phyloP scores from a whole-genome alignment of 78 protist genomes.

The Dictyostelium purpureum region DNA sequence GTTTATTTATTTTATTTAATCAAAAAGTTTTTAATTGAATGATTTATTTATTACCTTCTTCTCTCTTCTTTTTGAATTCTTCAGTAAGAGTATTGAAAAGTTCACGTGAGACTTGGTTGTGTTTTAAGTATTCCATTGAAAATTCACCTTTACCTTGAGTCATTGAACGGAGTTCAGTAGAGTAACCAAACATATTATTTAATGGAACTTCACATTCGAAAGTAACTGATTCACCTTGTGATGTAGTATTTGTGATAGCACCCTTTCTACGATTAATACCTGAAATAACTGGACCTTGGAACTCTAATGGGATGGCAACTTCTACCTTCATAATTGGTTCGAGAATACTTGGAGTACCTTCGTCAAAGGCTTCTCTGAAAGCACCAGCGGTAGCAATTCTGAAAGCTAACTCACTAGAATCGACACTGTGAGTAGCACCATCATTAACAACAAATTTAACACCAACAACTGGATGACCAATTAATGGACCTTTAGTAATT shows the following conservation, averaged over 20 bases:
- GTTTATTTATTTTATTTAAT: no score
- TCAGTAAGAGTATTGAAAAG: constrained; percentile 21
- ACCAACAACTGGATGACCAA: constrained; percentile 92
- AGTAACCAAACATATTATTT: constrained; percentile 95
- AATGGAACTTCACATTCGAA: constrained; percentile 93
- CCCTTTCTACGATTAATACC: constrained; percentile 86
- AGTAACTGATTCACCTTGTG: constrained; percentile 36
- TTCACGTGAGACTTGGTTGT: constrained; percentile 53
- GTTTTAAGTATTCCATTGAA: constrained; percentile 77
- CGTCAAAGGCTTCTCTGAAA: constrained; percentile 75
- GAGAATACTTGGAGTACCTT: constrained; percentile 83
- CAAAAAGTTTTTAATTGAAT: no score
- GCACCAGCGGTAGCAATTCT: constrained; percentile 85
- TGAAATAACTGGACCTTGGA: constrained; percentile 89
- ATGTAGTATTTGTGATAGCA: constrained; percentile 56
- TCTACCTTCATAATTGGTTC: constrained; percentile 97
- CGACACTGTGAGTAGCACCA: constrained; percentile 94
- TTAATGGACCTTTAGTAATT: constrained; percentile 87
- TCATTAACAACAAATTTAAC: constrained; percentile 82
- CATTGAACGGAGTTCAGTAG: constrained; percentile 93
- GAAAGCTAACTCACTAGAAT: constrained; percentile 96
- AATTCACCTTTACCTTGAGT: constrained; percentile 92
- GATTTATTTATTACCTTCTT: constrained; percentile 61
- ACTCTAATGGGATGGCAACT: constrained; percentile 89
- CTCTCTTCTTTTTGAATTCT: constrained; percentile 61